Base-by-base conservation (phyloP, 495 filamentous ascomycete genomes). In the Aspergillus panamensis region DNA sequence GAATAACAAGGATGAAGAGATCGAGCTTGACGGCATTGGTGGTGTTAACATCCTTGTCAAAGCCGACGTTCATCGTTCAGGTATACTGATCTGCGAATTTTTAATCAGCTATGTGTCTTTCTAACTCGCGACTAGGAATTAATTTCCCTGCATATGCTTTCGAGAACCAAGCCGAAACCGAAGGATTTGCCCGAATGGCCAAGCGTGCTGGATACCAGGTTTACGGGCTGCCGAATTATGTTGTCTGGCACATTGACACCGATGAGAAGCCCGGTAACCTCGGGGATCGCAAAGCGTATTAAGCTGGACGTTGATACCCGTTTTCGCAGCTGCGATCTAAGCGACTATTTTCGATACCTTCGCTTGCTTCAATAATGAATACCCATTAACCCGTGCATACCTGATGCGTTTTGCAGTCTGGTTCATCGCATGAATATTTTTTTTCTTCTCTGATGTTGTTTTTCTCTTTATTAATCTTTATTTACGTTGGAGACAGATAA, bases 201-300 rank as follows among this genome's bases (percentile, higher is more conserved):
- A 97, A 97, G 79, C 83, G 93, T 61, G 94, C 94, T 35, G 93
- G 93, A 43, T 97, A 97, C 73, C 80, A 90, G 66, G 94, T 98
- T 35, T 80, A 87, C 56, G 94, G 94, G 33, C 79, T 98, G 51
- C 95, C 94, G 55, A 98, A 98, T 74, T 98, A 98, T 70, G 85
- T 98, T 45, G 92, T 98, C 47, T 98, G 94, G 94, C 94, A 98
- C 71, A 91, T 97, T 62, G 94, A 98, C 70, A 98, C 94, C n/a
- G 85, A 96, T 42, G 94, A 97, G 79, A 97, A 97, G 80, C 83
- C 85, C 10, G 94, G 93, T 3, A 97, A 98, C 49, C 67, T 76
- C 17, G 71, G 72, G 53, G 65, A 67, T 43, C 73, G 75, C 66
- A 73, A 75, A 62, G 73, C 75, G 8, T 78, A 72, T 58, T 78